phyloP scores from a whole-genome alignment of 495 filamentous ascomycete genomes.

The Letharia columbiana region DNA sequence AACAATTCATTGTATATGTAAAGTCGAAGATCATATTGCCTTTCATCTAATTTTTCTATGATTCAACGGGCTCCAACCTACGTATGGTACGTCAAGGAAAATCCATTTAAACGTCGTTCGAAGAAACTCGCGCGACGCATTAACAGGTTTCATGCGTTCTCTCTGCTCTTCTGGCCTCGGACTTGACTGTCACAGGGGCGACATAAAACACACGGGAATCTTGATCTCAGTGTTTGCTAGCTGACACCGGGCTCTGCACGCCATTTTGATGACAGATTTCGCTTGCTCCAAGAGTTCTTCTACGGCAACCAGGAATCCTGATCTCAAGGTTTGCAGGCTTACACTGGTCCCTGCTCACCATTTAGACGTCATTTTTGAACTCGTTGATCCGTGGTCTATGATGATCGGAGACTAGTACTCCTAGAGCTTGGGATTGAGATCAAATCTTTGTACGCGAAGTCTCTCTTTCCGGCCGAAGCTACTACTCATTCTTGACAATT shows the following conservation, averaged over 20 bases:
- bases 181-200: background rate
- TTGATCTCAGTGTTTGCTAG: too few relatives aligned
- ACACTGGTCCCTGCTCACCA: background rate
- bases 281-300: background rate
- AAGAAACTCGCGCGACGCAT: background rate
- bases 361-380: background rate
- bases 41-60: background rate
- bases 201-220: background rate
- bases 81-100: background rate
- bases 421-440: too few relatives aligned
- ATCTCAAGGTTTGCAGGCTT: background rate
- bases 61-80: background rate
- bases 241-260: too few relatives aligned
- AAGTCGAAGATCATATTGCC: too few relatives aligned
- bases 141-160: too few relatives aligned
- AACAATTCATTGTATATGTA: background rate
- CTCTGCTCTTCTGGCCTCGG: background rate
- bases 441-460: background rate
- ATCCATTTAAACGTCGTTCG: background rate
- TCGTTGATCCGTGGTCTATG: background rate
- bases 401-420: too few relatives aligned
- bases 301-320: background rate
- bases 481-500: background rate
- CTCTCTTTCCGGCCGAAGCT: background rate
- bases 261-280: background rate